Conservation (phyloP, 441 rosid genomes). For the Croton laevigatus region DNA sequence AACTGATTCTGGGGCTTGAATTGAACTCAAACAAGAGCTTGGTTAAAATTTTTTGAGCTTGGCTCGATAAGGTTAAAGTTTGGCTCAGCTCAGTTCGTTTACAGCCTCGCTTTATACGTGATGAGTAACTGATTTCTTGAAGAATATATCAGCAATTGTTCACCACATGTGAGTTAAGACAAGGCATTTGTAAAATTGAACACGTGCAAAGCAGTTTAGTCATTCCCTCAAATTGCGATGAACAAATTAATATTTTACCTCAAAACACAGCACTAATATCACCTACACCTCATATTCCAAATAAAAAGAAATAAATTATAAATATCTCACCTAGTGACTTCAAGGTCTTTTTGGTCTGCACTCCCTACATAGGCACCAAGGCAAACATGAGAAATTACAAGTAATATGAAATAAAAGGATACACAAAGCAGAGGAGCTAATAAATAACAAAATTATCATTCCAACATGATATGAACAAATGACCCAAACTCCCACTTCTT, state of each 20-base stretch:
- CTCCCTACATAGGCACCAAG: slow-evolving; percentile 52
- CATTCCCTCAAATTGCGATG: neutral
- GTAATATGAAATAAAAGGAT: slow-evolving; percentile 11
- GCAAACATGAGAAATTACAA: slow-evolving; percentile 16
- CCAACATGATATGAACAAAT: neutral
- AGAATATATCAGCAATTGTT: neutral
- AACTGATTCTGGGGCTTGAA: too few species aligned
- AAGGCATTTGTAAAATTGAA: neutral
- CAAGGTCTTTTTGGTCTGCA: slow-evolving; percentile 37
- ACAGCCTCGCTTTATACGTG: too few species aligned
- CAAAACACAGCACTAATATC: neutral
- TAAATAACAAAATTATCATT: neutral
- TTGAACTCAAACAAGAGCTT: too few species aligned
- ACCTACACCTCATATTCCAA: neutral
- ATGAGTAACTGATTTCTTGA: neutral
- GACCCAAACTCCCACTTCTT: neutral
- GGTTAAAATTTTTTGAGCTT: too few species aligned
- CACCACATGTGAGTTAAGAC: neutral
- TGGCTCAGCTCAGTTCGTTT: too few species aligned
- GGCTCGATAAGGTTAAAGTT: too few species aligned
- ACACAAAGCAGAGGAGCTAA: neutral
- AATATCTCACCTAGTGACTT: slow-evolving; percentile 48
- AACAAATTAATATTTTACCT: neutral
- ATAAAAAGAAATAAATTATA: neutral
- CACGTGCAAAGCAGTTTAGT: neutral